A percentile compares a stretch with the other conserved stretches of the same genome.
phyloP scores from a whole-genome alignment of 192 early-diverging fungal genomes.

The Mortierella hygrophila region DNA sequence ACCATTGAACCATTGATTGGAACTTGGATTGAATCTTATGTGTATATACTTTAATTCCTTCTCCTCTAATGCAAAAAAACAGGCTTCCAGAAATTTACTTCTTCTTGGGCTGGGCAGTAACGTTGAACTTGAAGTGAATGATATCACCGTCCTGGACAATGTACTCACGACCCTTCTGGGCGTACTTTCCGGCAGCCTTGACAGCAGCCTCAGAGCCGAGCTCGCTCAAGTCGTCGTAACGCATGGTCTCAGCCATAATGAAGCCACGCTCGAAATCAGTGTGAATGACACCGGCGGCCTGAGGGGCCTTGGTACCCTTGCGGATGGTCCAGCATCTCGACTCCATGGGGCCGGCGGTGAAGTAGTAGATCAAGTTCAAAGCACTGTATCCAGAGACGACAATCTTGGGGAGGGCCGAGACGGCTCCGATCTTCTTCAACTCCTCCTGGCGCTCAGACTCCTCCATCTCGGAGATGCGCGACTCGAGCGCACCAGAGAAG shows the following conservation, averaged over 20 bases:
- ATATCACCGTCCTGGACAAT: constrained; percentile 95
- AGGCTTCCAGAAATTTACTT: constrained; percentile 27
- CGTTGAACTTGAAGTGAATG: constrained; percentile 80
- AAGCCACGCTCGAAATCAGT: constrained; percentile 88
- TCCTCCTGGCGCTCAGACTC: constrained; percentile 71
- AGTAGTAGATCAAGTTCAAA: constrained; percentile 92
- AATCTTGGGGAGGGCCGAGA: constrained; percentile 89
- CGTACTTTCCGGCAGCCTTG: constrained; percentile 92
- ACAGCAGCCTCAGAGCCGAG: constrained; percentile 89
- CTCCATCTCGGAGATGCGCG: constrained; percentile 53
- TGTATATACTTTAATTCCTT: background rate
- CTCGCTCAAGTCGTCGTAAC: constrained; percentile 88
- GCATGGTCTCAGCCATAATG: constrained; percentile 95
- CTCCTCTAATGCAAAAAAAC: constrained; percentile 10
- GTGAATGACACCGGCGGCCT: constrained; percentile 95
- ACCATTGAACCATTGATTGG: too few relatives aligned
- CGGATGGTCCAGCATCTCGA: constrained; percentile 60
- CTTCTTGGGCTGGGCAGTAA: constrained; percentile 65
- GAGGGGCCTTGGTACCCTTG: constrained; percentile 85
- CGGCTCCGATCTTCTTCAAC: constrained; percentile 73
- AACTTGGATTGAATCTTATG: background rate
- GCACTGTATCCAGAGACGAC: constrained; percentile 92
- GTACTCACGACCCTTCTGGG: constrained; percentile 93
- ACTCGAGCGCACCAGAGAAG: constrained; percentile 88
- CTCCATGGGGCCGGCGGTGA: constrained; percentile 92